Conservation (phyloP, 257 asterid species). For the Echium plantagineum region DNA sequence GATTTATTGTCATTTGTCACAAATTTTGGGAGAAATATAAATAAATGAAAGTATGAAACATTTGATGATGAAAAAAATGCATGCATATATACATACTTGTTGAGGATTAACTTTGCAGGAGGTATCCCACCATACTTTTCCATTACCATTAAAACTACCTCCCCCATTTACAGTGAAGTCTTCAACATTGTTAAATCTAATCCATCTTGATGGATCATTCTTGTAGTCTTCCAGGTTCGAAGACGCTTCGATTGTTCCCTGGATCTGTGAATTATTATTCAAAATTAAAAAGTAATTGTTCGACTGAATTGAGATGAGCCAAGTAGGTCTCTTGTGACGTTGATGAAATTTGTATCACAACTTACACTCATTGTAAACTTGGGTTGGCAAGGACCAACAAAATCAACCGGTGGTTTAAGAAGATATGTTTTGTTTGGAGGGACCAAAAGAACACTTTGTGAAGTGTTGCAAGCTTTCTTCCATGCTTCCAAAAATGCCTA, state of each 20-base stretch:
- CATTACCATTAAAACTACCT: constrained; percentile 75
- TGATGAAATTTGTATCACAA: not conserved
- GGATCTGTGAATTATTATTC: constrained; percentile 35
- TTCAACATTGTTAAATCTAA: constrained; percentile 40
- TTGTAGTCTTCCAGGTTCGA: constrained; percentile 31
- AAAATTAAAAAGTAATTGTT: too few relatives aligned
- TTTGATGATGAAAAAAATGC: not conserved
- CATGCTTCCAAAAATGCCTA: constrained; percentile 79
- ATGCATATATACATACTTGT: constrained; percentile 25
- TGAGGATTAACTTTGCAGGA: constrained; percentile 65
- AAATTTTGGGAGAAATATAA: not conserved
- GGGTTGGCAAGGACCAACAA: constrained; percentile 60
- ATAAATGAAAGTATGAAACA: not conserved
- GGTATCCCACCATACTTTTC: constrained; percentile 74
- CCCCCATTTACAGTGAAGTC: constrained; percentile 52
- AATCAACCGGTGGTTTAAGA: constrained; percentile 53
- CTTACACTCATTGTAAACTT: constrained; percentile 49
- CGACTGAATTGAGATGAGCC: too few relatives aligned
- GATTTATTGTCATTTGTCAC: not conserved
- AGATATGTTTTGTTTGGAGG: constrained; percentile 45
- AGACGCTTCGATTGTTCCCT: constrained; percentile 57
- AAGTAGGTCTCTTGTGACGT: too few relatives aligned
- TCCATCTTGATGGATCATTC: constrained; percentile 50
- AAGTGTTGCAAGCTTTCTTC: constrained; percentile 50
- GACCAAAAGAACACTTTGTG: constrained; percentile 31